These are phyloP conservation scores for Corymbia calophylla DNA, from an alignment of 441 rosid genomes.

Conservation along the genomic window DNA sequence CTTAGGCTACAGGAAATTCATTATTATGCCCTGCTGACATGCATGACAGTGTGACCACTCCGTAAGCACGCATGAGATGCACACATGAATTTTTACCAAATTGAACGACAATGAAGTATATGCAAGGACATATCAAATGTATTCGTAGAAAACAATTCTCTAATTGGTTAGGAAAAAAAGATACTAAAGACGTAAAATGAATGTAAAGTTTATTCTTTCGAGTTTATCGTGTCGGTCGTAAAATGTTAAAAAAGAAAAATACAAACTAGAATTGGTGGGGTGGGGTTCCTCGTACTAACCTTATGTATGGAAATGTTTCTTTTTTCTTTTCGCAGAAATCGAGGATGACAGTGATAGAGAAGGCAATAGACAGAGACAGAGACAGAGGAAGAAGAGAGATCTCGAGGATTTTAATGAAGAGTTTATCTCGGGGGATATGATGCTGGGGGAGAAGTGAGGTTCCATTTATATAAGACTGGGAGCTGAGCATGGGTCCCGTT, in stretches of 20 bases:
- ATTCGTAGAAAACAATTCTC: background rate
- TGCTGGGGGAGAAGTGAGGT: background rate
- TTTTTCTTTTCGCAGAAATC: background rate
- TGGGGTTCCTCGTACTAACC: background rate
- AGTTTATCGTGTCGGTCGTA: background rate
- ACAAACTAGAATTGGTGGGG: background rate
- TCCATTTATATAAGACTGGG: background rate
- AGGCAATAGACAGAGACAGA: background rate
- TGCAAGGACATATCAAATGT: background rate
- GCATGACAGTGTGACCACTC: background rate
- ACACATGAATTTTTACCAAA: background rate
- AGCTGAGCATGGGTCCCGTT: background rate
- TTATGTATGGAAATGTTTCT: background rate
- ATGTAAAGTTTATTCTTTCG: background rate
- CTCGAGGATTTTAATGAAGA: background rate
- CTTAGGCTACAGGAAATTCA: background rate
- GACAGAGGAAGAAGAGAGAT: background rate
- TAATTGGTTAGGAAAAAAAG: background rate
- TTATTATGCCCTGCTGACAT: background rate
- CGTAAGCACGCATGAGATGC: background rate
- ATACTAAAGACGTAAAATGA: background rate
- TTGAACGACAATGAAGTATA: background rate
- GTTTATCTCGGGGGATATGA: fast-evolving
- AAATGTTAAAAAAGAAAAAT: background rate
- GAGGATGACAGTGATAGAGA: background rate